phyloP scores from a whole-genome alignment of 441 rosid species.

The Erysimum cheiri region DNA sequence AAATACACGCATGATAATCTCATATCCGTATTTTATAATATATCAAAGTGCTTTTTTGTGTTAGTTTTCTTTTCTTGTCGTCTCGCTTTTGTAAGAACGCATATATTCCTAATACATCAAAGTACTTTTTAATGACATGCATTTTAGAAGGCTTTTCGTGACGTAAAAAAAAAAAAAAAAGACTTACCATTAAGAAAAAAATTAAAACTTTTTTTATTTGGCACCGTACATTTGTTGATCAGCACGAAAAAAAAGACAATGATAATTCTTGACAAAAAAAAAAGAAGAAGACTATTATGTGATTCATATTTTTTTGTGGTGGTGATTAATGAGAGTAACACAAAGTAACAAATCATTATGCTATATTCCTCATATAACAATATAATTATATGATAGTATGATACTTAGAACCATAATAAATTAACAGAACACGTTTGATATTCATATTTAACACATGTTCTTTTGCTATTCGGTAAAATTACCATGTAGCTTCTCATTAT shows the following conservation, averaged over 20 bases:
- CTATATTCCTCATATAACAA: background rate
- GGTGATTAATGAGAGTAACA: background rate
- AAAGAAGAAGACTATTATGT: conserved; percentile 11
- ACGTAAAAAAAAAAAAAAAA: no score
- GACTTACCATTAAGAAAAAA: no score
- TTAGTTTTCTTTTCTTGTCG: background rate
- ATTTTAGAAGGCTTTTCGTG: background rate
- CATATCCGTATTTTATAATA: conserved; percentile 1
- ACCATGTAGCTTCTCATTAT: background rate
- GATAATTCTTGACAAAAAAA: background rate
- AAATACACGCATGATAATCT: conserved; percentile 23
- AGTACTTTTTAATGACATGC: background rate
- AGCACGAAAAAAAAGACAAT: background rate
- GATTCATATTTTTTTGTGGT: background rate
- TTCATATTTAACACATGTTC: background rate
- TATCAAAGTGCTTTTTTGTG: background rate
- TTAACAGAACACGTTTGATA: background rate
- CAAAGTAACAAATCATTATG: conserved; percentile 3
- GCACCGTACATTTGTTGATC: conserved; percentile 31
- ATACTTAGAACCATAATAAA: background rate
- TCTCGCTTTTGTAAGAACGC: background rate
- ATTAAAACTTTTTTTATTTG: background rate
- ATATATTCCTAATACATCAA: background rate
- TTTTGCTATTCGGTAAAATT: background rate
- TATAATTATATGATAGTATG: background rate